Evolutionary conservation across 306 rosid species (phyloP), one percentile per base, ranked within the genome.

Genomic region (Quercus suber): DNA sequence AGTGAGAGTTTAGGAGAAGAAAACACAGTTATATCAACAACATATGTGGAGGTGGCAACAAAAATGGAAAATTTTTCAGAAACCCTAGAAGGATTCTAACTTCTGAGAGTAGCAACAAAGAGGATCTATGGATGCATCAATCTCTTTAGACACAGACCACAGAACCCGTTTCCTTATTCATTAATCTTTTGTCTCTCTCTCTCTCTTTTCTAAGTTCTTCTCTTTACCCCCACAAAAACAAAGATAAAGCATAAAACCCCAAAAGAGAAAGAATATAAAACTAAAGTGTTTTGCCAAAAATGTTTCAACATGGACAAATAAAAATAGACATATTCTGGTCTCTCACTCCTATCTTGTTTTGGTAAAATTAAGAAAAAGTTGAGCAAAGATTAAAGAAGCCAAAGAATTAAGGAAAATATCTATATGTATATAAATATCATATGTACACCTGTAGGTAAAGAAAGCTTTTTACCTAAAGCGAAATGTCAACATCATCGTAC

Each of bases 31-130:
- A 25, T 8, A 23, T 52, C 52, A 18, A 49, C 12, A 30, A 23
- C 9, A 4, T 3, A 23, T 57, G 35, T 7, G 45, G 45, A 41
- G 45, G 45, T 41, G 45, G 45, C 45, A 41, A 41, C 74, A 49
- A 69, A 69, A 49, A 64, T 41, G 68, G 49, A 59, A 56, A 79
- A 76, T 61, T 30, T 57, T 57, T 55, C 76, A 76, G 84, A 85
- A 87, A 84, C 93, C 88, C 88, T 84, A 81, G 82, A 75, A 51
- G 74, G 59, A 57, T 49, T 77, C 52, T 20, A 6, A 19, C 59
- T 49, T 77, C 52, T 20, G 11, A 31, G 67, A 15, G 79, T 35
- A 49, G 18, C 13, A 19, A 30, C 35, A 37, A 37, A 5, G 55
- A 41, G 78, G 20, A 11, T 67, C 51, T 53, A 19, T 19, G 27